phyloP scores from a whole-genome alignment of 2,329 filamentous ascomycete species.

The Calonectria naviculata region DNA sequence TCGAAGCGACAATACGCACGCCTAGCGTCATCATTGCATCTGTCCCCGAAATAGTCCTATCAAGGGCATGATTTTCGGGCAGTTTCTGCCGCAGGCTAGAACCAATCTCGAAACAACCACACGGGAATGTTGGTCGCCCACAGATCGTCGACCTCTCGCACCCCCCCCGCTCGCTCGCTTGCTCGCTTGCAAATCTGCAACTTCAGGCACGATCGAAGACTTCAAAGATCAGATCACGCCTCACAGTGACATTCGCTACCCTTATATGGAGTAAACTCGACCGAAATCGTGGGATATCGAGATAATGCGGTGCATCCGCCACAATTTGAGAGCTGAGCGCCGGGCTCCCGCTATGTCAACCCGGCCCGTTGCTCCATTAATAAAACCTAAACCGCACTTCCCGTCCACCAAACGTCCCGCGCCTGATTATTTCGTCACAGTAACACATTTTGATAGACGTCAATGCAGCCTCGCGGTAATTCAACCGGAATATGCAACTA shows the following conservation, averaged over 20 bases:
- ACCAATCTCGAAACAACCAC: slow-evolving; percentile 3
- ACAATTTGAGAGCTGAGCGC: neutral
- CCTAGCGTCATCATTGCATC: neutral
- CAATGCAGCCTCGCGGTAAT: neutral
- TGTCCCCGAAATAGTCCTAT: neutral
- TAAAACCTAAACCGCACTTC: neutral
- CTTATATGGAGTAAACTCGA: neutral
- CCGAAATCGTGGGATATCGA: neutral
- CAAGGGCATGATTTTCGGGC: neutral
- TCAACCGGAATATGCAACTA: neutral
- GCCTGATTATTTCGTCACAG: too few species aligned
- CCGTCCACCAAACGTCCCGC: neutral
- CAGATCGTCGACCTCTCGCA: neutral
- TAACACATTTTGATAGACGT: neutral
- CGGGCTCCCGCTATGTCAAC: neutral
- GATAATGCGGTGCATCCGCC: neutral
- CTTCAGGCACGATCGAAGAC: neutral
- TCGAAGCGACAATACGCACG: neutral
- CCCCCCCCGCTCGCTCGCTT: neutral
- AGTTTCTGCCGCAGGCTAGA: neutral
- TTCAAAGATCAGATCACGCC: neutral
- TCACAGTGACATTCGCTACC: neutral
- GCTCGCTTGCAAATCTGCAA: neutral
- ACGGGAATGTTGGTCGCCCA: neutral
- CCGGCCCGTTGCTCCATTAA: neutral